phyloP scores from a whole-genome alignment of 2,329 filamentous ascomycete species.

The Hyphodiscus sp. region DNA sequence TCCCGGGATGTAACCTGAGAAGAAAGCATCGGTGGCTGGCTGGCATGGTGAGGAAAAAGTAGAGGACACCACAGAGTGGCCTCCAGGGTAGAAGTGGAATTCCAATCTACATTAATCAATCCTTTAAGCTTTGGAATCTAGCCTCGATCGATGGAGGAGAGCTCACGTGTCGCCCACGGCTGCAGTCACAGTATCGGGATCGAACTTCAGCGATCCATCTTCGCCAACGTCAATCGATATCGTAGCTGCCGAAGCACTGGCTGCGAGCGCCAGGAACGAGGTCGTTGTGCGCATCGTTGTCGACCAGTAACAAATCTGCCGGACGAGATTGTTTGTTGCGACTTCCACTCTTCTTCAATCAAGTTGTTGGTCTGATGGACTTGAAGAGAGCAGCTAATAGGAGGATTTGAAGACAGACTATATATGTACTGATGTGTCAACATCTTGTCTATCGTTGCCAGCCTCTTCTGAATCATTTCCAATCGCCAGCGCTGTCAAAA shows the following conservation, averaged over 20 bases:
- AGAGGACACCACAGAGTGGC: slow-evolving; percentile 40
- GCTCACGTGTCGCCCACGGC: slow-evolving; percentile 31
- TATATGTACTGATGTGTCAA: too few species aligned
- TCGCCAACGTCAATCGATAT: slow-evolving; percentile 11
- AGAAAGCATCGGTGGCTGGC: slow-evolving; percentile 20
- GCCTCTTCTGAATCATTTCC: background rate
- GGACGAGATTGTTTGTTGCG: background rate
- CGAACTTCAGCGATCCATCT: slow-evolving; percentile 35
- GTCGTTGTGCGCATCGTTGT: background rate
- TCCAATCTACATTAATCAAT: slow-evolving; percentile 7
- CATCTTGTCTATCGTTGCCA: background rate
- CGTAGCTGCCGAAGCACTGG: slow-evolving; percentile 1
- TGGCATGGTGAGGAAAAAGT: slow-evolving; percentile 28
- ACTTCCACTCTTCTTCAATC: background rate
- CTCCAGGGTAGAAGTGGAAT: slow-evolving; percentile 40
- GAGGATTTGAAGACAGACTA: background rate
- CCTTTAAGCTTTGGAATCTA: background rate
- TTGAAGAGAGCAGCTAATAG: too few species aligned
- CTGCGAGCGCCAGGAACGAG: slow-evolving; percentile 1
- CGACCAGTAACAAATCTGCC: background rate
- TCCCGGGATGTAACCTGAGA: slow-evolving; percentile 13
- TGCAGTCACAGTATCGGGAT: slow-evolving; percentile 42
- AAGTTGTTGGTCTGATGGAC: background rate
- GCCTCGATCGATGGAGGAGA: background rate
- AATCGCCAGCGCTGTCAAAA: background rate